Base-by-base conservation (phyloP, 164 flowering plant genomes). In the Piper longum region DNA sequence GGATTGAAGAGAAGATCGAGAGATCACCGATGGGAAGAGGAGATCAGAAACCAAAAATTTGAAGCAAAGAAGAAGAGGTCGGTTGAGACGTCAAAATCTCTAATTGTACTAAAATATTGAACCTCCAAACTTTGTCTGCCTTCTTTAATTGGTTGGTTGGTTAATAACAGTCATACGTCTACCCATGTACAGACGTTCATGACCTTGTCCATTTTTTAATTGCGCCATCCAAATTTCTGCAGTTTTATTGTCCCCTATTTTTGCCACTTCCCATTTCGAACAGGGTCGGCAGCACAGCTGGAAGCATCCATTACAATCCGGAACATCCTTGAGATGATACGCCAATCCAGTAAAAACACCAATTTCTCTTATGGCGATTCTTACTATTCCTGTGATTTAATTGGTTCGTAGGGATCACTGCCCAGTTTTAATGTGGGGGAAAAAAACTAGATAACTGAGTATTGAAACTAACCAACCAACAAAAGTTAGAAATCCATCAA, bases 61-160 rank as follows among this genome's bases (percentile, higher is more conserved):
- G 67, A 57, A 26, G 11, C 12, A 62, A 61, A 16, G 43, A 58
- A 12, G 64, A 41, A 60, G 19, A 56, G 58, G 63, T 70, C 67
- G 76, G 81, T 77, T 75, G 78, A 67, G 75, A 74, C 60, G 82
- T 81, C 81, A 61, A 62, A 57, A 64, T 76, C 80, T 71, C 62
- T 59, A 64, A 60, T 67, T 51, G 39, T 4, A 43, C 4, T 19
- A 56, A 58, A 2, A 5, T 7, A n/a, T 14, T 12, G 45, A 8
- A 17, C 8, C 44, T 44, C n/a, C n/a, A n/a, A n/a, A 18, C 36
- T 60, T n/a, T 44, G 62, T 52, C 60, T 59, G 65, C 43, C 43
- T 57, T 54, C 51, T 61, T 39, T 39, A n/a, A 65, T 70, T 73
- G 71, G 71, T 70, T 39, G 42, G 66, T 70, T 76, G 72, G 71